Base-by-base conservation (phyloP, 2,329 filamentous ascomycete genomes). In the Penicillium sp. region DNA sequence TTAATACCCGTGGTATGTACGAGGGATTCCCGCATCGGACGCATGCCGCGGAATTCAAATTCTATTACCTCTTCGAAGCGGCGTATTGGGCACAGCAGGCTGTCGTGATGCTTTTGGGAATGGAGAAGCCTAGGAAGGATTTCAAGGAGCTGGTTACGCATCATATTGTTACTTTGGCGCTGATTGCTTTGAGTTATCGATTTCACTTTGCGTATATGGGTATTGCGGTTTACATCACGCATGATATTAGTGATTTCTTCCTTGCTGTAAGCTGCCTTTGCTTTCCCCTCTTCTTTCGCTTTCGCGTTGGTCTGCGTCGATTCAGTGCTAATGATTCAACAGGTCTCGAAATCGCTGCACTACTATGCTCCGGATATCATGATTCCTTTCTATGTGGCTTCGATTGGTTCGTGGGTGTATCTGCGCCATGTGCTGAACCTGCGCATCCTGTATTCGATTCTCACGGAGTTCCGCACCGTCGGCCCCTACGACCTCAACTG, bases 161-260 rank as follows among this genome's bases (percentile, higher is more conserved):
- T 74, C 92, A 96, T 73, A 86, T 96, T 64, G 88, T 96, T 67
- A 94, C 90, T 29, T 77, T 96, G 52, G 77, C 85, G 16, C 81
- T 96, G 64, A 96, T 96, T 63, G 87, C 76, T 60, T 77, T 92
- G 66, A 93, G 89, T 77, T 96, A 96, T 77, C 85, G 90, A 58
- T 96, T 96, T 78, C 92, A 96, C 76, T 96, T 96, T 72, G 93
- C 91, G 21, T 92, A 95, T 75, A 94, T 96, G 70, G 92, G 92
- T 10, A 77, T 96, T 51, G 89, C 90, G 24, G 89, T 96, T 27
- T 96, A 95, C 75, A 89, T 92, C 53, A 96, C 92, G 10, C 90
- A 95, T 75, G 92, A 96, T 71, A 89, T 96, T 55, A 90, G 87
- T 60, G 92, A 96, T 73, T 96, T 96, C 77, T 96, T 96, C 82